Evolutionary conservation across 306 rosid species (phyloP).

Genomic region (Glycine soja): DNA sequence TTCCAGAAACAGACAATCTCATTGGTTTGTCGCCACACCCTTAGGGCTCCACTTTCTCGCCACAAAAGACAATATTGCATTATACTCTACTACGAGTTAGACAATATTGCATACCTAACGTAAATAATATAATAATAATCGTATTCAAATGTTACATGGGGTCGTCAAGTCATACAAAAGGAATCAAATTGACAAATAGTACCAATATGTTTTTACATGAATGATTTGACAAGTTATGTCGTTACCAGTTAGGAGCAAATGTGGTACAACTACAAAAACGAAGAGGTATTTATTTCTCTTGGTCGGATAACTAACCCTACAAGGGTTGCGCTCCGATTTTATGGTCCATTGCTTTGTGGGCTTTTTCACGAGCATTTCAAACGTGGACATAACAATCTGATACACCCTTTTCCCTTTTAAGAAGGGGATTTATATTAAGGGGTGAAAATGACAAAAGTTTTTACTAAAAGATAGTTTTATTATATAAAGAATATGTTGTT

Average conservation of each 20-base stretch:
- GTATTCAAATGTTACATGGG: background rate
- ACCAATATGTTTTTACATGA: too few species aligned
- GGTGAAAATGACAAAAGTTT: background rate
- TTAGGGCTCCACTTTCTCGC: conserved; percentile 24
- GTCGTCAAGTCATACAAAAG: background rate
- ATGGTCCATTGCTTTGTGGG: conserved; percentile 1
- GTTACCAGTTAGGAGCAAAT: too few species aligned
- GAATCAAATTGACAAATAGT: background rate
- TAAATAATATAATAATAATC: background rate
- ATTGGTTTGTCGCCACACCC: conserved; percentile 35
- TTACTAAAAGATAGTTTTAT: too few species aligned
- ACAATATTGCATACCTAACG: background rate
- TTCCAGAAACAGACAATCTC: conserved; percentile 44
- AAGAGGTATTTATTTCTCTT: too few species aligned
- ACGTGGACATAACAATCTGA: background rate
- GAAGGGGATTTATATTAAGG: background rate
- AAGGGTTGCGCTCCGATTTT: conserved; percentile 2
- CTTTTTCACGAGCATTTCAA: background rate
- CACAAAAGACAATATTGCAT: background rate
- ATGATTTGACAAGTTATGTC: too few species aligned
- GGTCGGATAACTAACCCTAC: too few species aligned
- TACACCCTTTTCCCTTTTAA: background rate
- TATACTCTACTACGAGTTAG: background rate
- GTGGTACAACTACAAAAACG: too few species aligned
- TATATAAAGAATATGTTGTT: background rate